Base-by-base conservation (phyloP, 768 basidiomycete genomes). In the Pisolithus orientalis region DNA sequence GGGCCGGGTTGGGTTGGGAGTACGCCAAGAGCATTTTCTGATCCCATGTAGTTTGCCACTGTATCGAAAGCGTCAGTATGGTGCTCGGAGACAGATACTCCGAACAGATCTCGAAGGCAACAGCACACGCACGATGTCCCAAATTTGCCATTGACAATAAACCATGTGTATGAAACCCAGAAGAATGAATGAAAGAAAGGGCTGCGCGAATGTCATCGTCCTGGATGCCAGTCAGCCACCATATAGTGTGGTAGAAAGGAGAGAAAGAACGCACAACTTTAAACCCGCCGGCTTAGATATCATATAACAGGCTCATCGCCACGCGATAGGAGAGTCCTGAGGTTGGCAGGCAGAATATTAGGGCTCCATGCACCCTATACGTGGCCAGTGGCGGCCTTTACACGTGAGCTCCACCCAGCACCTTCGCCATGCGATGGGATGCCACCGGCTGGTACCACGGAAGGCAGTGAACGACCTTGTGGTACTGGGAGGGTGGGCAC, bases 1-100 rank as follows among this genome's bases (percentile, higher is more conserved):
- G 63, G 40, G 56, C 62, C 1, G 70, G 62, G 4, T 49, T 57
- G 13, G 68, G 61, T 27, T 64, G 64, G 39, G 61, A 60, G 47
- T 69, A 66, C 25, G 65, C 67, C 54, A 70, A 61, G 29, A 67
- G 64, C 39, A 34, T 60, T 46, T 62, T 10, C 49, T 50, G 60
- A 53, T 70, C 61, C 70, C 66, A 70, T 3, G 69, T 70, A 17
- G 80, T 83, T 72, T 83, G 79, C 77, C 78, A 83, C 83, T 84
- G 50, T 27, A 17, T 46, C 44, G 27, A 53, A 38, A 24, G 13
- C 40, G 31, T 9, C 32, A 7, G 29, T 13, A 14, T 5, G 34
- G 13, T 14, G 11, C 34, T 34, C 34, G 29, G 24, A 6, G 40
- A 54, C 50, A 49, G 48, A 45, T 21, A 60, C 27, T 10, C 21